Conservation (phyloP, 352 stramenopile species). For the Pythium grandisporangium region DNA sequence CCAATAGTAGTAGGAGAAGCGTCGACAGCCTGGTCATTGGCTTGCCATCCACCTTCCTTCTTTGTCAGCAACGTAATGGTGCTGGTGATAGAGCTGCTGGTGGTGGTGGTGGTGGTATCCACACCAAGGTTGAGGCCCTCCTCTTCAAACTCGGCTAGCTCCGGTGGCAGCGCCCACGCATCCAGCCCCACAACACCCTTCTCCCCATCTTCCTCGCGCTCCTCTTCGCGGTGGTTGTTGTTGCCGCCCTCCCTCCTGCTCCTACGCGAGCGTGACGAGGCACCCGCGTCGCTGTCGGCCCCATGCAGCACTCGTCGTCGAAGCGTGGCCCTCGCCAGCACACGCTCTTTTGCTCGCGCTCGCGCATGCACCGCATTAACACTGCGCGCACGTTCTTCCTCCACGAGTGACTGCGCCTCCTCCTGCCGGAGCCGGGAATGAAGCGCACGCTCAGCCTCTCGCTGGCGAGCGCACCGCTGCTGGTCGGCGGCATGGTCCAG, state of each 20-base stretch:
- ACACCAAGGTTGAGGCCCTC: constrained; percentile 19
- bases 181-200: constrained; percentile 4
- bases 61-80: too few relatives aligned
- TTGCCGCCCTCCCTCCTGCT: constrained; percentile 9
- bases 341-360: constrained; percentile 33
- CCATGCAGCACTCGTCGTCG: constrained; percentile 22
- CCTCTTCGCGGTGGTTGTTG: constrained; percentile 9
- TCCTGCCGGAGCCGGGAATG: constrained; percentile 30
- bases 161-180: constrained; percentile 12
- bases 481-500: constrained; percentile 32
- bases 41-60: too few relatives aligned
- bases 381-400: constrained; percentile 35
- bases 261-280: too few relatives aligned
- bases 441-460: constrained; percentile 37
- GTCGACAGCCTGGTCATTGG: too few relatives aligned
- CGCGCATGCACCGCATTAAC: constrained; percentile 32
- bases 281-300: too few relatives aligned
- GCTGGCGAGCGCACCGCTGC: constrained; percentile 28
- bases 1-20: too few relatives aligned
- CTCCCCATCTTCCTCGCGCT: constrained; percentile 3
- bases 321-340: constrained; percentile 16
- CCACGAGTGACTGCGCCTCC: constrained; percentile 34
- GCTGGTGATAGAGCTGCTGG: too few relatives aligned
- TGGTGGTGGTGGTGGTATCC: constrained; percentile 2
- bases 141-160: constrained; percentile 57